A percentile compares a stretch with the other conserved stretches of the same genome.
Conservation (phyloP, 345 rosid species). For the Eucalyptus sp. region DNA sequence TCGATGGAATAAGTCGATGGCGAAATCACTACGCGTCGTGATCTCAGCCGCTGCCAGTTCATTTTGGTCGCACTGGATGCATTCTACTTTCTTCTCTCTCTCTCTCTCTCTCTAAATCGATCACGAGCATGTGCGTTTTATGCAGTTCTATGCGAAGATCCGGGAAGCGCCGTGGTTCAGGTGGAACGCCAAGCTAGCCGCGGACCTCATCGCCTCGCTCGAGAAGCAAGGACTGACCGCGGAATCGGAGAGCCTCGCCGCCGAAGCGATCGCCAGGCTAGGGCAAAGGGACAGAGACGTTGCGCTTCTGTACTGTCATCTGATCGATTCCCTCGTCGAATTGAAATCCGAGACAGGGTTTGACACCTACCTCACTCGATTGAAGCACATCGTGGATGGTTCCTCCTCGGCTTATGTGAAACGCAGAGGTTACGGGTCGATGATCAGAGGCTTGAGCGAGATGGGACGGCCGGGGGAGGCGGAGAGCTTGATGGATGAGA, state of each 20-base stretch:
- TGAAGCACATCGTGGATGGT: conserved; percentile 20
- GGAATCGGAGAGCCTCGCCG: conserved; percentile 33
- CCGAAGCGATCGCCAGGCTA: conserved; percentile 30
- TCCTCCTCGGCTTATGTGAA: conserved; percentile 56
- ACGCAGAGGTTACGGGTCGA: conserved; percentile 46
- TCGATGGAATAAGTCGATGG: not conserved
- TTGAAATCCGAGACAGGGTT: conserved; percentile 39
- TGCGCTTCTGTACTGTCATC: conserved; percentile 35
- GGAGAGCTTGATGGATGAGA: conserved; percentile 32
- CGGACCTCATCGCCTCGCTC: conserved; percentile 50
- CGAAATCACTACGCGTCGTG: not conserved
- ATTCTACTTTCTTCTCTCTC: not conserved
- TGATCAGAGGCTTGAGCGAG: conserved; percentile 56
- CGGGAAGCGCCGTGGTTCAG: conserved; percentile 61
- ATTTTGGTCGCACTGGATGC: not conserved
- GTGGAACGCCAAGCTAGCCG: conserved; percentile 77
- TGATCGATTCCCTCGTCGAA: conserved; percentile 43
- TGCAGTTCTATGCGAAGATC: conserved; percentile 51
- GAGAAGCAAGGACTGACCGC: conserved; percentile 33
- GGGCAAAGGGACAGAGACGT: conserved; percentile 43
- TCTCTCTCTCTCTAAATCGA: not conserved
- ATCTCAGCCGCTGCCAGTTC: not conserved
- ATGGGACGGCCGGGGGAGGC: conserved; percentile 54
- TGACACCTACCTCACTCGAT: conserved; percentile 8
- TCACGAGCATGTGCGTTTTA: not conserved